These are phyloP conservation scores for Myriosclerotinia scirpicola DNA, from an alignment of 2,329 filamentous ascomycete species.

Conservation along the genomic window DNA sequence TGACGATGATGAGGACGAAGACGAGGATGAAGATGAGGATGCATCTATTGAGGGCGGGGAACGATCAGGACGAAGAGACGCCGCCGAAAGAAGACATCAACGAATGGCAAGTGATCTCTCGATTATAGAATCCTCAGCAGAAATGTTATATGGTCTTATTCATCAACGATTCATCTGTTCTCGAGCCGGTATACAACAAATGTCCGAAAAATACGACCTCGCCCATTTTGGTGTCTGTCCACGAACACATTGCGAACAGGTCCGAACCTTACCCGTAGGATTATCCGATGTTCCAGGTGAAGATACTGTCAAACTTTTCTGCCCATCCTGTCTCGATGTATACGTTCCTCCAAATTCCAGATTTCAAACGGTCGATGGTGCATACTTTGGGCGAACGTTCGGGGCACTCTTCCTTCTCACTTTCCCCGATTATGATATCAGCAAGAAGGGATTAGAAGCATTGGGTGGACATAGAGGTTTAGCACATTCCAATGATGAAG, in stretches of 20 bases:
- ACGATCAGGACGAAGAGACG: constrained; percentile 46
- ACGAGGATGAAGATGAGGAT: constrained; percentile 67
- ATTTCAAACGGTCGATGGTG: constrained; percentile 95
- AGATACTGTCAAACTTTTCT: constrained; percentile 98
- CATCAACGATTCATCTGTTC: constrained; percentile 99
- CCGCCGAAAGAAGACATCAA: constrained; percentile 70
- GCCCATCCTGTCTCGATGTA: constrained; percentile 92
- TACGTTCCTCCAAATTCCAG: constrained; percentile 97
- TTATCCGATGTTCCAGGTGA: constrained; percentile 92
- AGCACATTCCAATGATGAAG: constrained; percentile 46
- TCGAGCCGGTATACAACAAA: constrained; percentile 92
- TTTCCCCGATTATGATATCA: constrained; percentile 92
- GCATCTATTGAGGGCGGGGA: constrained; percentile 67
- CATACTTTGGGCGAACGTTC: constrained; percentile 97
- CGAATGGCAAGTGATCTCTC: constrained; percentile 90
- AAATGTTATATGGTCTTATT: constrained; percentile 96
- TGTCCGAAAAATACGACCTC: constrained; percentile 98
- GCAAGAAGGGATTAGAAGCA: constrained; percentile 65
- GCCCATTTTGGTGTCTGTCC: constrained; percentile 95
- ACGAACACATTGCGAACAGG: constrained; percentile 87
- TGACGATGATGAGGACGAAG: constrained; percentile 74
- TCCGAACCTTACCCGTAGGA: constrained; percentile 88
- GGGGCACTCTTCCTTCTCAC: constrained; percentile 97
- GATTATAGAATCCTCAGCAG: constrained; percentile 95
- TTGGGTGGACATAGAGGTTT: constrained; percentile 45